phyloP scores from a whole-genome alignment of 495 filamentous ascomycete genomes.

The Paragyromitra xinjiangensis region DNA sequence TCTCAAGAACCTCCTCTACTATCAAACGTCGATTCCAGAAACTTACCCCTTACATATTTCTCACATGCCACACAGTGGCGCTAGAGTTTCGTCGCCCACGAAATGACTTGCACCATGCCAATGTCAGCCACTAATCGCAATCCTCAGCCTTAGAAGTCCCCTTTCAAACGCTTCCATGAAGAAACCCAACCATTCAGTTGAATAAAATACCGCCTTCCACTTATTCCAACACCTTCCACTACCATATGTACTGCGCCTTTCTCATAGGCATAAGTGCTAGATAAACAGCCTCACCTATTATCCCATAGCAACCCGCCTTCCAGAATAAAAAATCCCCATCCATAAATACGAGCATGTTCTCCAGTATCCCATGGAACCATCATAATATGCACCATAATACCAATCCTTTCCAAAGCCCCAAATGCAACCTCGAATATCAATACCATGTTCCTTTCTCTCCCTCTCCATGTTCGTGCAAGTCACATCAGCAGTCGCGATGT shows the following conservation, averaged over 20 bases:
- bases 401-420: background rate
- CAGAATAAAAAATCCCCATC: background rate
- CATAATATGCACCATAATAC: background rate
- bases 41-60: background rate
- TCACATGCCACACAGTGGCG: background rate
- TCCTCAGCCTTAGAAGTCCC: background rate
- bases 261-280: background rate
- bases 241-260: background rate
- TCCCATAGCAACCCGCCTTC: background rate
- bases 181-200: background rate
- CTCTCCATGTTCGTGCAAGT: slow-evolving; percentile 5
- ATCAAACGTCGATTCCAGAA: background rate
- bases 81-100: background rate
- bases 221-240: background rate
- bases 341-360: slow-evolving; percentile 37
- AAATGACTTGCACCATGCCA: background rate
- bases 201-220: background rate
- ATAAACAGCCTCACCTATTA: slow-evolving; percentile 12
- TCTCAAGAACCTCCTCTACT: background rate
- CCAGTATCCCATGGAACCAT: background rate
- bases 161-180: background rate
- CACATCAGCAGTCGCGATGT: slow-evolving; percentile 36
- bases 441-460: background rate
- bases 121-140: background rate
- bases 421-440: slow-evolving; percentile 20